Evolutionary conservation across 768 basidiomycete genomes (phyloP).

Genomic region (Grammothele lineata): DNA sequence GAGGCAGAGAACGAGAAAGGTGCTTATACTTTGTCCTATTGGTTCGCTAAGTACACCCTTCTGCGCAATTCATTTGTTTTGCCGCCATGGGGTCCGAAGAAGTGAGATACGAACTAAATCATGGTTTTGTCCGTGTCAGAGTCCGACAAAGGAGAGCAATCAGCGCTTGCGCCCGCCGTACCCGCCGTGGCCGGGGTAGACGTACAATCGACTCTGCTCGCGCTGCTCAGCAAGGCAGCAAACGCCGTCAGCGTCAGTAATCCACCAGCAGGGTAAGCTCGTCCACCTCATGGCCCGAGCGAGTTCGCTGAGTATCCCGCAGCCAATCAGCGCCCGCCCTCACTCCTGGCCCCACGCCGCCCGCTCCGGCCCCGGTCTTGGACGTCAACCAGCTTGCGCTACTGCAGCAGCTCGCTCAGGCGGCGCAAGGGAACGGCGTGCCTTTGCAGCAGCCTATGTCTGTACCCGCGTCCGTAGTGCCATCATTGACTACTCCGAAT

Average conservation of each 20-base stretch:
- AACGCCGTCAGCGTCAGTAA: slow-evolving; percentile 31
- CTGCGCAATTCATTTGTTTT: slow-evolving; percentile 64
- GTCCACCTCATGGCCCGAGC: not conserved
- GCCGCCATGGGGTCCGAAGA: slow-evolving; percentile 38
- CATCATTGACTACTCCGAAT: slow-evolving; percentile 24
- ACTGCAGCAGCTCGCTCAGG: slow-evolving; percentile 72
- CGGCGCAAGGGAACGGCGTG: slow-evolving; percentile 34
- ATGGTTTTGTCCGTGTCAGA: slow-evolving; percentile 56
- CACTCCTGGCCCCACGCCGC: not conserved
- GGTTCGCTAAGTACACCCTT: slow-evolving; percentile 79
- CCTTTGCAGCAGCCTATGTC: slow-evolving; percentile 24
- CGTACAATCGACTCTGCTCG: slow-evolving; percentile 63
- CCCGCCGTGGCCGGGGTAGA: slow-evolving; percentile 26
- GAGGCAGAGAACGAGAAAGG: slow-evolving; percentile 62
- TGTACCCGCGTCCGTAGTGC: slow-evolving; percentile 28
- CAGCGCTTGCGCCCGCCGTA: slow-evolving; percentile 19
- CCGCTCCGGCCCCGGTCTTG: slow-evolving; percentile 32
- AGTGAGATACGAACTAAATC: slow-evolving; percentile 69
- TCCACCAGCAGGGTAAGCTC: slow-evolving; percentile 36
- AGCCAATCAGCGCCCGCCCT: slow-evolving; percentile 56
- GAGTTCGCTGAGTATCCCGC: slow-evolving; percentile 10
- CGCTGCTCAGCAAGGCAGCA: slow-evolving; percentile 65
- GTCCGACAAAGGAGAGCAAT: slow-evolving; percentile 30
- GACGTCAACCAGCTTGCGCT: slow-evolving; percentile 61
- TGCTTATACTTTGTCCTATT: slow-evolving; percentile 68